phyloP scores from a whole-genome alignment of 768 basidiomycete genomes.

The Cyathus striatus region DNA sequence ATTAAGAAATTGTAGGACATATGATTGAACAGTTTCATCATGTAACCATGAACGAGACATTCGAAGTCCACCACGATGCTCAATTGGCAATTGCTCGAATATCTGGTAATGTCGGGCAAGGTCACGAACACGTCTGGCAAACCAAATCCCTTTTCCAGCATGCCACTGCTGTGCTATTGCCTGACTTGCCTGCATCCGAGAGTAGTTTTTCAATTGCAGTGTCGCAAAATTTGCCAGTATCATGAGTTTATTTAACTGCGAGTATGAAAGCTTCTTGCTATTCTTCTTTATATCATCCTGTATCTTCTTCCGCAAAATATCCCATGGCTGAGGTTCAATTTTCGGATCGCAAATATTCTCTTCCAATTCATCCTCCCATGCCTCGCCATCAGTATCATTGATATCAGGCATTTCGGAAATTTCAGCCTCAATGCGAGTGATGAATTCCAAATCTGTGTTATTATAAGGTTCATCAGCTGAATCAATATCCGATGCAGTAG shows the following conservation, averaged over 20 bases:
- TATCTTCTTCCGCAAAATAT: slow-evolving; percentile 18
- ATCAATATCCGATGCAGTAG: no score
- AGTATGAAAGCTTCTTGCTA: slow-evolving; percentile 13
- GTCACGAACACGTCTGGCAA: slow-evolving; percentile 19
- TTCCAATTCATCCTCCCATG: slow-evolving; percentile 9
- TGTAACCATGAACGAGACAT: no score
- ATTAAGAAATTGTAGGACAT: no score
- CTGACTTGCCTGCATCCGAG: slow-evolving; percentile 19
- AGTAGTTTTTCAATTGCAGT: slow-evolving; percentile 21
- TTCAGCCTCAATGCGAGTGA: no score
- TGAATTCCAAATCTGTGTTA: no score
- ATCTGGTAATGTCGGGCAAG: slow-evolving; percentile 30
- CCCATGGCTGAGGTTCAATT: slow-evolving; percentile 15
- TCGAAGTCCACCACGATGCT: no score
- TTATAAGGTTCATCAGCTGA: no score
- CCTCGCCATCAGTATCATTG: not conserved
- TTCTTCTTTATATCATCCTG: slow-evolving; percentile 21
- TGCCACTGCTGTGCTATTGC: slow-evolving; percentile 33
- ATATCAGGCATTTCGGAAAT: no score
- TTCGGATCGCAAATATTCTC: not conserved
- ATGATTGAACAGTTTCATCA: no score
- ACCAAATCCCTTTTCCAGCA: slow-evolving; percentile 19
- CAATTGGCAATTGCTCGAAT: slow-evolving; percentile 27
- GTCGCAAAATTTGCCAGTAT: slow-evolving; percentile 30
- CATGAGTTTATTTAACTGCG: slow-evolving; percentile 22